Base-by-base conservation (phyloP, 2,329 filamentous ascomycete genomes). In the Whalleya microplaca region DNA sequence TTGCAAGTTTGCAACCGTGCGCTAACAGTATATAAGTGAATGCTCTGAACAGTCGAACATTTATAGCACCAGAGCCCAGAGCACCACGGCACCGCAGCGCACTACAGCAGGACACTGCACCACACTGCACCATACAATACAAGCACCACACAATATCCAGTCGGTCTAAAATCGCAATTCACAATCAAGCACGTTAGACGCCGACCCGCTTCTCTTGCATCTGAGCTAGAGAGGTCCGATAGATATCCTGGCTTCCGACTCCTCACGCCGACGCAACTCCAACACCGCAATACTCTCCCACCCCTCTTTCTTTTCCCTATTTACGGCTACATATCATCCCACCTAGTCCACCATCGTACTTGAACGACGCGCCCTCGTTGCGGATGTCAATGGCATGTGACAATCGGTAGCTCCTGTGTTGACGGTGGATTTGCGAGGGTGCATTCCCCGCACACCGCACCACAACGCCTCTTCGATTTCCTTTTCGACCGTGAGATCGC, bases 381-480 rank as follows among this genome's bases (percentile, higher is more conserved):
- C 51, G 44, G 69, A 69, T 66, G 80, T 78, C 80, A 81, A 85
- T 85, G 83, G 79, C 78, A 80, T 76, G 78, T 73, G 75, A 79
- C 75, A 79, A 79, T 74, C 77, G 78, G 72, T 85, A 84, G 78
- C 65, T 72, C 66, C 66, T 69, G 74, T 75, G 74, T 75, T 72
- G 75, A 78, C 78, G 80, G 80, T 79, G 78, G 80, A 81, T 79
- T 81, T 77, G 80, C 78, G 79, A 79, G 81, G 80, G 80, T 81
- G 73, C 73, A 68, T 79, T 80, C 78, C 81, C 81, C 81, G 81
- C 81, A 82, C 78, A 78, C 79, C 78, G 78, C 72, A 78, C 66
- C 55, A 61, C 75, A 73, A 67, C 69, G 63, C 70, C 66, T 69
- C 64, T 16, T 12, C 32, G 14, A 16, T 37, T 55, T 43, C 56